A percentile compares a stretch with the other conserved stretches of the same genome.
These are phyloP conservation scores for Skeletonema tropicum DNA, from an alignment of 108 stramenopile genomes.

Conservation along the genomic window DNA sequence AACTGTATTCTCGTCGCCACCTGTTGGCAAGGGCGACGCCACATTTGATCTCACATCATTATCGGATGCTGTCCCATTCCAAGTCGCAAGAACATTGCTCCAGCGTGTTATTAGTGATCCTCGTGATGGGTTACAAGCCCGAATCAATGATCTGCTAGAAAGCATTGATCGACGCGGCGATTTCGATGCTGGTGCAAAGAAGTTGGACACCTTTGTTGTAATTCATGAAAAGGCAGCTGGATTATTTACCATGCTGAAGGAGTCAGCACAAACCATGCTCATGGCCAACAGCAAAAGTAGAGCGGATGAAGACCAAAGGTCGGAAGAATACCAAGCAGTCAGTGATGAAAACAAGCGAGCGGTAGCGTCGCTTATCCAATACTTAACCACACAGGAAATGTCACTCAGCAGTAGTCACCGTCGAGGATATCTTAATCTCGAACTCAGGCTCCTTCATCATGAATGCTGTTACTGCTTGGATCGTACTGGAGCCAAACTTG, in stretches of 20 bases:
- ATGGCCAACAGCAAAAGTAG: constrained; percentile 29
- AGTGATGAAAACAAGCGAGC: constrained; percentile 67
- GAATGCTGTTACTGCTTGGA: constrained; percentile 70
- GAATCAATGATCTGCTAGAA: constrained; percentile 78
- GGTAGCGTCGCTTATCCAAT: constrained; percentile 67
- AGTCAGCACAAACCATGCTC: constrained; percentile 70
- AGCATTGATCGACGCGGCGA: constrained; percentile 82
- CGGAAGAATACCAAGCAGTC: constrained; percentile 31
- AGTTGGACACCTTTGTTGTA: constrained; percentile 88
- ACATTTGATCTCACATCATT: constrained; percentile 49
- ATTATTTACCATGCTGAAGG: constrained; percentile 75
- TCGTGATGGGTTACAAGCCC: constrained; percentile 76
- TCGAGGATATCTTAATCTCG: constrained; percentile 82
- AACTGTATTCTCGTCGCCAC: constrained; percentile 72
- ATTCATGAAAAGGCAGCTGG: constrained; percentile 88
- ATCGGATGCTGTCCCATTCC: constrained; percentile 71
- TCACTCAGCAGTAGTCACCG: constrained; percentile 76
- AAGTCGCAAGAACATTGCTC: constrained; percentile 74
- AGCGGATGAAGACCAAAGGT: constrained; percentile 25
- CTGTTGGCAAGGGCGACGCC: constrained; percentile 42
- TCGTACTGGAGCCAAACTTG: constrained; percentile 46
- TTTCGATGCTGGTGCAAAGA: constrained; percentile 83
- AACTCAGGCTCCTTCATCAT: constrained; percentile 81
- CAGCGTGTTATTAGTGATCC: constrained; percentile 85
- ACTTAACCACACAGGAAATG: constrained; percentile 81